Base-by-base conservation (phyloP, 805 yeast species). In the Wickerhamiella musiphila region DNA sequence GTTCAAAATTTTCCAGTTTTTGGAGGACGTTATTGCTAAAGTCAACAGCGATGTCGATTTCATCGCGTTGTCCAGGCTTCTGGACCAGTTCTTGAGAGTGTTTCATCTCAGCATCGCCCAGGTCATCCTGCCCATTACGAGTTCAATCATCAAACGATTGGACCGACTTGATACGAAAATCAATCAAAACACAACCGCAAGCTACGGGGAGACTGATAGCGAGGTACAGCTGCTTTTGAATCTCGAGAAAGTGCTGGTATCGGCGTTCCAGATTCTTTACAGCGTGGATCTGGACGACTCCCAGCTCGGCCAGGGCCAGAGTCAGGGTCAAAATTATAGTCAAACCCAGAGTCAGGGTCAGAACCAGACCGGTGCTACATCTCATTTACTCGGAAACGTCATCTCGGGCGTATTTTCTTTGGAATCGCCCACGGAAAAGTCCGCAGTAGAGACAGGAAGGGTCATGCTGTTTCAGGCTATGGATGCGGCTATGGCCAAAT, bases 401-500 rank as follows among this genome's bases (percentile, higher is more conserved):
- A 74, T 77, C 31, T 77, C 73, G 40, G 86, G 86, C 2, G 86
- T 77, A 0, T 77, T 78, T 47, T 77, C 67, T 37, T 66, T 71
- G 10, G 92, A 78, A 37, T 60, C 78, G 0, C 77, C 76, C 0
- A 60, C 60, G 10, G 51, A 52, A n/a, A 37, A 67, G 28, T 54
- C 65, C 13, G 62, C 66, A 8, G 70, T 65, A 13, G 66, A 64
- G 28, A 64, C 61, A 30, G 68, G 69, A 35, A 54, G 71, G 12
- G 34, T 26, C 9, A 27, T 37, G 12, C 30, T 44, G 1, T 23
- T 26, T 6, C 33, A 34, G 4, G 46, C 46, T 15, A 18, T 43
- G 17, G 36, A 39, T 11, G 16, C 34, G 19, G 34, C 39, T 1
- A 31, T 45, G 10, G 10, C 15, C 3, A 32, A 42, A 23, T 36